These are phyloP conservation scores for Prototheca cutis DNA, from an alignment of 163 green algal species.

Conservation along the genomic window DNA sequence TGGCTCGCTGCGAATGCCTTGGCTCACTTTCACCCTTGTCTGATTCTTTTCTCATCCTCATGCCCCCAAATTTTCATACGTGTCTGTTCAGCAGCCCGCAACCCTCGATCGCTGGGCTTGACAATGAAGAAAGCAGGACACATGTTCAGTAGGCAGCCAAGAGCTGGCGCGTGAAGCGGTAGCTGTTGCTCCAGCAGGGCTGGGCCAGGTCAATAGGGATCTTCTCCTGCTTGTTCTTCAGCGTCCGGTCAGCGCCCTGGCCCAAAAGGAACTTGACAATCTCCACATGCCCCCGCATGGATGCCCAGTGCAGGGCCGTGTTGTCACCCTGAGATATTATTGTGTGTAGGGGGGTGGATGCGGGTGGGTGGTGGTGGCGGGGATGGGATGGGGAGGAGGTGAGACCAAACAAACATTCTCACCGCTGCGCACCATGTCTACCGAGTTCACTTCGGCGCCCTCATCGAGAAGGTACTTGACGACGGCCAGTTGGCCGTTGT, in stretches of 20 bases:
- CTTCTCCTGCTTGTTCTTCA: slow-evolving; percentile 66
- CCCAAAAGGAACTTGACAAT: slow-evolving; percentile 70
- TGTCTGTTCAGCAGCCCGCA: too few species aligned
- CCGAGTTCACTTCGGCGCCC: slow-evolving; percentile 59
- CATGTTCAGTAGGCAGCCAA: slow-evolving; percentile 30
- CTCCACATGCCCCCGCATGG: slow-evolving; percentile 90
- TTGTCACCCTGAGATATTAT: slow-evolving; percentile 90
- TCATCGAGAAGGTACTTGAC: slow-evolving; percentile 68
- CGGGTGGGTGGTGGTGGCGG: too few species aligned
- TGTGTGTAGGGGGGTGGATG: not conserved
- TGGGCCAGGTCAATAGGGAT: slow-evolving; percentile 77
- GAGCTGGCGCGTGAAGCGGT: slow-evolving; percentile 56
- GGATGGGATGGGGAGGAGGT: too few species aligned
- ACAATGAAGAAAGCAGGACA: too few species aligned
- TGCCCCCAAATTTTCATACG: too few species aligned
- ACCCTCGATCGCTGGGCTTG: too few species aligned
- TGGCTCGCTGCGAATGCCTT: too few species aligned
- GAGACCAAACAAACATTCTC: too few species aligned
- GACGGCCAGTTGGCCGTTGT: slow-evolving; percentile 82
- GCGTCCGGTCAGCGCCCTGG: slow-evolving; percentile 39
- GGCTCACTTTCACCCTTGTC: too few species aligned
- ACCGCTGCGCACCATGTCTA: slow-evolving; percentile 62
- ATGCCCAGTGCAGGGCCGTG: slow-evolving; percentile 87
- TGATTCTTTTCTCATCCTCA: too few species aligned
- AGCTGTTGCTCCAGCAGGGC: slow-evolving; percentile 64